Percentiles rank a stretch among this genome's conserved stretches.
Evolutionary conservation across 257 asterid genomes (phyloP).

Genomic region (Paraleonurus japonicus): DNA sequence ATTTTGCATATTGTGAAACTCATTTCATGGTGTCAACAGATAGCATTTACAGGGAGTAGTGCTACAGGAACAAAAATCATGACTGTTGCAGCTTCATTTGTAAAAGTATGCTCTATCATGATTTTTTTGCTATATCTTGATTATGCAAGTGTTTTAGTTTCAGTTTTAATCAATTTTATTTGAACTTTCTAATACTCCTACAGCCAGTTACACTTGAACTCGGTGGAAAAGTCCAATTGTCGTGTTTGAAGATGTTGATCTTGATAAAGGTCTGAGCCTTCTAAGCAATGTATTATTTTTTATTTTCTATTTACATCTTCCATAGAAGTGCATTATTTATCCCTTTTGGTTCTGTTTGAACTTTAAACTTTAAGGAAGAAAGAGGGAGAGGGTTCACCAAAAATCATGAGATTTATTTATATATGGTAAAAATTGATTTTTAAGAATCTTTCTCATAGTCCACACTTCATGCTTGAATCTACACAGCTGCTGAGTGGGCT

Average conservation of each 20-base stretch:
- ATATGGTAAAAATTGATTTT: neutral
- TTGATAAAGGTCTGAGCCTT: slow-evolving; percentile 63
- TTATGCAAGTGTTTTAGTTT: slow-evolving; percentile 3
- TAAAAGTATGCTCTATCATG: slow-evolving; percentile 82
- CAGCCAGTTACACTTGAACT: slow-evolving; percentile 98
- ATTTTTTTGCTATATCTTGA: neutral
- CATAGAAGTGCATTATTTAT: neutral
- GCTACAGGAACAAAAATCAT: slow-evolving; percentile 81
- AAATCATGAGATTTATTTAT: neutral
- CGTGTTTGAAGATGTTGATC: slow-evolving; percentile 87
- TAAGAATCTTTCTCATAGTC: slow-evolving; percentile 6
- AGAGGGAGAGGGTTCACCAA: neutral
- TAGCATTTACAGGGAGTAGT: slow-evolving; percentile 87
- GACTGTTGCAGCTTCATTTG: slow-evolving; percentile 86
- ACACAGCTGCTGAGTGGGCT: slow-evolving; percentile 93
- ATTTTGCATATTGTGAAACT: neutral
- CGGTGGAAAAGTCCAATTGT: slow-evolving; percentile 95
- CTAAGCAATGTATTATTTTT: neutral
- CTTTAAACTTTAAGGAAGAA: neutral
- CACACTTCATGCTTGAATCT: slow-evolving; percentile 12
- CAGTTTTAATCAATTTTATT: slow-evolving; percentile 16
- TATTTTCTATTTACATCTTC: neutral
- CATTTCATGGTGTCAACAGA: slow-evolving; percentile 39
- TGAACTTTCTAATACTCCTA: neutral
- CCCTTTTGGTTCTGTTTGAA: neutral